Evolutionary conservation across 2,329 filamentous ascomycete genomes (phyloP).

Genomic region (Lachnellula suecica): DNA sequence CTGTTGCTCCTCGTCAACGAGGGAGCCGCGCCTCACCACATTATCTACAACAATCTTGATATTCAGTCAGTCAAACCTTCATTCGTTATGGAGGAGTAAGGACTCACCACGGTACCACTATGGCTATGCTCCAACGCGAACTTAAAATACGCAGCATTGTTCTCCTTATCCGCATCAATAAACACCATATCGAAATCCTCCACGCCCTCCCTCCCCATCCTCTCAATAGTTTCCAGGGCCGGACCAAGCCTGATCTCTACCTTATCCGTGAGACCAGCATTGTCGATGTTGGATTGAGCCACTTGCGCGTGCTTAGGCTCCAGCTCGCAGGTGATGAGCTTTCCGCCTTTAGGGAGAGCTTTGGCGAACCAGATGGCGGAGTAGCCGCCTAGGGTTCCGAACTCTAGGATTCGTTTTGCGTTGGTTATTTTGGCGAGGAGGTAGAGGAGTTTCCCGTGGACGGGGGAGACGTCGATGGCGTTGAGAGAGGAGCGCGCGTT

Average conservation of each 20-base stretch:
- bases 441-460: conserved; percentile 19
- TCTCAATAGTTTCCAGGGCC: conserved; percentile 39
- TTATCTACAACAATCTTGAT: conserved; percentile 51
- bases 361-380: conserved; percentile 25
- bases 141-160: conserved; percentile 46
- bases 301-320: conserved; percentile 39
- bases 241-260: conserved; percentile 46
- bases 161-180: conserved; percentile 52
- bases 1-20: conserved; percentile 36
- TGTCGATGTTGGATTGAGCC: conserved; percentile 39
- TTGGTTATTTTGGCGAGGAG: conserved; percentile 19
- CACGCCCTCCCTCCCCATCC: conserved; percentile 29
- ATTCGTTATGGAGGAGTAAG: too few relatives aligned
- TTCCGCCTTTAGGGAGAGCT: conserved; percentile 18
- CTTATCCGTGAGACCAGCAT: conserved; percentile 41
- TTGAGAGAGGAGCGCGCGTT: conserved; percentile 7
- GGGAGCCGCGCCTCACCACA: conserved; percentile 45
- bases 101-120: conserved; percentile 40
- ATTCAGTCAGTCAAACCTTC: neutral
- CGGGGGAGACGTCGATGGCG: conserved; percentile 17
- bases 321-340: conserved; percentile 42
- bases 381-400: conserved; percentile 26
- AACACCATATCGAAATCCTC: conserved; percentile 53
- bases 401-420: conserved; percentile 20
- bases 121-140: conserved; percentile 41